Conservation (phyloP, 2,329 filamentous ascomycete species). For the Monosporascus sp. region DNA sequence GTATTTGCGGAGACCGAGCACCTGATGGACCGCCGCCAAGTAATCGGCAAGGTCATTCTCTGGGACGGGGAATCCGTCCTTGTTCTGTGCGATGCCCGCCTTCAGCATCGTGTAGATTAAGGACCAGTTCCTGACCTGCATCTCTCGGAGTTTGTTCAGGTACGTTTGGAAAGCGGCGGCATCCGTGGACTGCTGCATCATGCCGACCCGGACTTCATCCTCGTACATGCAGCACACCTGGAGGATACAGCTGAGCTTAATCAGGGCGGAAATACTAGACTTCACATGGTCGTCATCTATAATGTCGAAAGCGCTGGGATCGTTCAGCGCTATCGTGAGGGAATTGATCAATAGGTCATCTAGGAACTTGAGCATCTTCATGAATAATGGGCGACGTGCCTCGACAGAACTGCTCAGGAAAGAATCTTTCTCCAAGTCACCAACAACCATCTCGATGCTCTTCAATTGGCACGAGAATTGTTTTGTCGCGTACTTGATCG, state of each 20-base stretch:
- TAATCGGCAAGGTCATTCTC: constrained; percentile 73
- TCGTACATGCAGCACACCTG: constrained; percentile 78
- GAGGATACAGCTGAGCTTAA: constrained; percentile 66
- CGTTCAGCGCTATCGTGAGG: constrained; percentile 62
- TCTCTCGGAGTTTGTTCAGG: constrained; percentile 71
- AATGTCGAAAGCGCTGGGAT: constrained; percentile 70
- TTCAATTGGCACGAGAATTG: constrained; percentile 81
- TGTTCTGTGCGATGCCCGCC: constrained; percentile 65
- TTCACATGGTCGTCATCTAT: constrained; percentile 74
- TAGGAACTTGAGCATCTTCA: constrained; percentile 72
- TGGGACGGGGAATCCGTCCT: constrained; percentile 56
- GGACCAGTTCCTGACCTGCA: constrained; percentile 84
- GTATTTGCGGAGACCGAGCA: constrained; percentile 75
- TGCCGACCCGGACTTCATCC: constrained; percentile 76
- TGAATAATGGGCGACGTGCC: constrained; percentile 62
- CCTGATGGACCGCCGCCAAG: constrained; percentile 75
- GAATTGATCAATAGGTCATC: constrained; percentile 71
- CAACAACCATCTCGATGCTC: constrained; percentile 77
- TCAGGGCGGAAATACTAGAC: constrained; percentile 65
- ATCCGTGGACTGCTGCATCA: constrained; percentile 54
- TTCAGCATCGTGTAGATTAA: constrained; percentile 77
- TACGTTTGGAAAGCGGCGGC: constrained; percentile 51
- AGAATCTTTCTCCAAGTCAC: constrained; percentile 56
- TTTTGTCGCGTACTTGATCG: constrained; percentile 81
- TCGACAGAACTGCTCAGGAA: constrained; percentile 53